Evolutionary conservation across 768 basidiomycete species (phyloP), one percentile per base, ranked within the genome.

Genomic region (Boletus subparvulus): DNA sequence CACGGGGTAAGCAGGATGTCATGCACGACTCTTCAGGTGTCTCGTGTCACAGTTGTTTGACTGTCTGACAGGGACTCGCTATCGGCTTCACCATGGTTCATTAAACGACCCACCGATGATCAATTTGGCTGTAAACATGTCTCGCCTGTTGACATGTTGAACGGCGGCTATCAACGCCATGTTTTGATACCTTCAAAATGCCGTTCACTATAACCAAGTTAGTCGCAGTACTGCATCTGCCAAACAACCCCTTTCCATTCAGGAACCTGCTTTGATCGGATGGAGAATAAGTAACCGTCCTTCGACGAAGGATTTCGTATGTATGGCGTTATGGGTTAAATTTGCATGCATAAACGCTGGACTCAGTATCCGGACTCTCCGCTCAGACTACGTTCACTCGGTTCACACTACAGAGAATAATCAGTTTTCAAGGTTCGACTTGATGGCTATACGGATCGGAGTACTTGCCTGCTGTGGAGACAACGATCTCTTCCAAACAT

Each of bases 201-300:
- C 44, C 59, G 32, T 44, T 51, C 47, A 40, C 43, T 40, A 52
- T 62, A 53, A 37, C 57, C 35, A 39, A 45, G 36, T 55, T 47
- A 28, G 46, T 42, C 46, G 14, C 17, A 12, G 21, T 35, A 14
- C 30, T 10, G 33, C 37, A 30, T 50, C 43, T 33, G 33, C 17
- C 39, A 24, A 32, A 16, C 40, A 21, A 42, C 39, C 12, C 26
- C 4, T 41, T 51, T 39, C 21, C 3, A 35, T 26, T 41, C 37
- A 21, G 56, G 19, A 41, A 37, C 9, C 7, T 30, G 21, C 32
- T 44, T 35, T 24, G 48, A 21, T 24, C 19, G 12, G 26, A 42
- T 32, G 39, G 39, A 33, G 32, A 21, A 41, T 36, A 42, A 5
- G 6, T 8, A 7, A 41, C 39, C 13, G 40, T 42, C 33, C 28